Evolutionary conservation across 2,329 filamentous ascomycete genomes (phyloP).

Genomic region (Stachybotrys chlorohalonatus): DNA sequence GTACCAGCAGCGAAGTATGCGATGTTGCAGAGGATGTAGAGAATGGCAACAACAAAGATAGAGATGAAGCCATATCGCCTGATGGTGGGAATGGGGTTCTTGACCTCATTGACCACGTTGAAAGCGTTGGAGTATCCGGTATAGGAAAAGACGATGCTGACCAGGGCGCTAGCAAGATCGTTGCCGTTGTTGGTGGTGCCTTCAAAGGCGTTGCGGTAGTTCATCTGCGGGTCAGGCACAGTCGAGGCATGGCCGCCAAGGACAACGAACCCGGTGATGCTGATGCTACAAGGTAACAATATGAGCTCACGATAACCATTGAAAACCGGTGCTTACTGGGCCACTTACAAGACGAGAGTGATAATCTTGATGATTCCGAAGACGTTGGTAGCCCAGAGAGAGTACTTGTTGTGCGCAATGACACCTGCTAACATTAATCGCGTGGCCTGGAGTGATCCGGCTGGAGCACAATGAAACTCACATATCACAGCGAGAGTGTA

Average conservation of each 20-base stretch:
- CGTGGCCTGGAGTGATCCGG: background rate
- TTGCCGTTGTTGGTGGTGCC: slow-evolving; percentile 26
- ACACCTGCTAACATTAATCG: slow-evolving; percentile 16
- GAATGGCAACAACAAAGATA: slow-evolving; percentile 38
- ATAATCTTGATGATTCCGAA: slow-evolving; percentile 51
- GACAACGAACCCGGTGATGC: slow-evolving; percentile 52
- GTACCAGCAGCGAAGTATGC: slow-evolving; percentile 48
- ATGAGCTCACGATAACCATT: background rate
- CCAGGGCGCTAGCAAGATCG: slow-evolving; percentile 35
- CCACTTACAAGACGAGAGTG: slow-evolving; percentile 44
- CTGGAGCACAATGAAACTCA: slow-evolving; percentile 18
- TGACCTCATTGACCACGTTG: slow-evolving; percentile 53
- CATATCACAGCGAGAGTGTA: slow-evolving; percentile 51
- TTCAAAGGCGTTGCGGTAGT: slow-evolving; percentile 26
- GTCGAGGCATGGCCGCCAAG: slow-evolving; percentile 29
- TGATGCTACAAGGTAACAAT: slow-evolving; percentile 22
- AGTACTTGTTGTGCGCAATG: slow-evolving; percentile 47
- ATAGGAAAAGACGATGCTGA: slow-evolving; percentile 52
- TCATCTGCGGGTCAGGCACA: slow-evolving; percentile 21
- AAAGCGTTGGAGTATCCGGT: slow-evolving; percentile 50
- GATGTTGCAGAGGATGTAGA: slow-evolving; percentile 52
- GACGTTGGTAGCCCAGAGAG: slow-evolving; percentile 44
- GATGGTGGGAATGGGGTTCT: slow-evolving; percentile 48
- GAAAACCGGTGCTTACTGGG: too few species aligned
- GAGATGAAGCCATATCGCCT: slow-evolving; percentile 40